Percentiles rank a stretch among this genome's conserved stretches.
Conservation (phyloP, 1,284 basidiomycete species). For the Ustilago curta region DNA sequence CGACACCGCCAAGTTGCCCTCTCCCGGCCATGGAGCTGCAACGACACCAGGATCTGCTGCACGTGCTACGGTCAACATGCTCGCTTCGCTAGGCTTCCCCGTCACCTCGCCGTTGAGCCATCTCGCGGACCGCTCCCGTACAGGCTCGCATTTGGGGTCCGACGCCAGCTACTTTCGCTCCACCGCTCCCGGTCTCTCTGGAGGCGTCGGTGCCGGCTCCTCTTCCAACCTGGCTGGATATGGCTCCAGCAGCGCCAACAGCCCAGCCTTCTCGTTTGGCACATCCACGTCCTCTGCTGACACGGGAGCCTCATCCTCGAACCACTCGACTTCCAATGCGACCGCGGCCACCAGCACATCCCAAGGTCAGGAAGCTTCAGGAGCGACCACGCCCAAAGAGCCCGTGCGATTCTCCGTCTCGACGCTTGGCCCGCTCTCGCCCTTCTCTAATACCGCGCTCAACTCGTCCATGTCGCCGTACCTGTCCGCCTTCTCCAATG, state of each 20-base stretch:
- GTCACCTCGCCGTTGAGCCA: constrained; percentile 52
- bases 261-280: constrained; percentile 46
- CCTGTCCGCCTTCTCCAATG: constrained; percentile 67
- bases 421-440: constrained; percentile 59
- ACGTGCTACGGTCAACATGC: constrained; percentile 38
- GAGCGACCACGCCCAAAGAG: constrained; percentile 53
- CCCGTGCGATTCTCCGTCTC: constrained; percentile 62
- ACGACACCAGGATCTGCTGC: constrained; percentile 45
- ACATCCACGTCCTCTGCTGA: constrained; percentile 32
- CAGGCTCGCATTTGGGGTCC: constrained; percentile 29
- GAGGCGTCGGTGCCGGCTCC: constrained; percentile 17
- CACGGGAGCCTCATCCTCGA: constrained; percentile 24
- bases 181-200: constrained; percentile 39
- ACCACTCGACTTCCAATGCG: constrained; percentile 26
- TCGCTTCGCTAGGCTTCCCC: constrained; percentile 46
- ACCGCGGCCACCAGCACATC: constrained; percentile 23
- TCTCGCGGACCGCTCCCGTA: constrained; percentile 40
- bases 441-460: constrained; percentile 66
- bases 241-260: constrained; percentile 34
- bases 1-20: constrained; percentile 49
- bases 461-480: constrained; percentile 66
- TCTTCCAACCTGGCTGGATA: constrained; percentile 23
- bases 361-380: constrained; percentile 33
- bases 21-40: constrained; percentile 36
- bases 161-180: constrained; percentile 54